phyloP scores from a whole-genome alignment of 139 green algal genomes.

The Eudorina sp. region DNA sequence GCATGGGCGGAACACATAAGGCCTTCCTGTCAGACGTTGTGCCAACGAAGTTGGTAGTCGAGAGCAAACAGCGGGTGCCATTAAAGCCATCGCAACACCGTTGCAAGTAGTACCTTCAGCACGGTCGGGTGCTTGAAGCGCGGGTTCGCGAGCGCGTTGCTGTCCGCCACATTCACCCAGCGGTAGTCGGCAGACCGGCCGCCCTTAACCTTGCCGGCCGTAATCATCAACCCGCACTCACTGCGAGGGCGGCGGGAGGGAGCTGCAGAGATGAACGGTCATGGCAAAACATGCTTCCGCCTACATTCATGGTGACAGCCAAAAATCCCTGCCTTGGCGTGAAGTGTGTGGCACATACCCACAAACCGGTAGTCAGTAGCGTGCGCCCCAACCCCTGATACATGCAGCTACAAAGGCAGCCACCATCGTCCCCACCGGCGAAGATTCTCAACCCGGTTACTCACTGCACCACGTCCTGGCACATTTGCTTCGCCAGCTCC shows the following conservation, averaged over 20 bases:
- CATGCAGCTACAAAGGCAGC: too few relatives aligned
- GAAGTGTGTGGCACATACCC: too few relatives aligned
- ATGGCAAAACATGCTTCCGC: too few relatives aligned
- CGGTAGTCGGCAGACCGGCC: constrained; percentile 28
- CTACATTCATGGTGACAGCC: too few relatives aligned
- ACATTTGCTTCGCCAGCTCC: constrained; percentile 32
- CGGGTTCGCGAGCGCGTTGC: constrained; percentile 21
- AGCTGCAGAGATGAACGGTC: too few relatives aligned
- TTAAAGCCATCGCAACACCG: not conserved
- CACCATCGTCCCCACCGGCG: too few relatives aligned
- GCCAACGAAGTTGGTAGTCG: too few relatives aligned
- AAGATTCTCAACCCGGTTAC: too few relatives aligned
- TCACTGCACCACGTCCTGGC: constrained; percentile 46
- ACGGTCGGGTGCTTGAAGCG: constrained; percentile 40
- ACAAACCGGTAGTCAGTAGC: too few relatives aligned
- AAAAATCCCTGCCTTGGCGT: too few relatives aligned
- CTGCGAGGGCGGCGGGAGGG: not conserved
- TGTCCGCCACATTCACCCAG: constrained; percentile 36
- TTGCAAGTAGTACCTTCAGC: constrained; percentile 37
- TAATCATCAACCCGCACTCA: constrained; percentile 43
- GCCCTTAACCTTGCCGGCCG: constrained; percentile 10
- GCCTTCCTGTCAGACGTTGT: too few relatives aligned
- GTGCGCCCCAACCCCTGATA: too few relatives aligned
- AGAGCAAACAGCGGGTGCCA: not conserved
- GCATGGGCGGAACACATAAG: not conserved